phyloP scores from a whole-genome alignment of 2,329 filamentous ascomycete species.

The Acarospora socialis region DNA sequence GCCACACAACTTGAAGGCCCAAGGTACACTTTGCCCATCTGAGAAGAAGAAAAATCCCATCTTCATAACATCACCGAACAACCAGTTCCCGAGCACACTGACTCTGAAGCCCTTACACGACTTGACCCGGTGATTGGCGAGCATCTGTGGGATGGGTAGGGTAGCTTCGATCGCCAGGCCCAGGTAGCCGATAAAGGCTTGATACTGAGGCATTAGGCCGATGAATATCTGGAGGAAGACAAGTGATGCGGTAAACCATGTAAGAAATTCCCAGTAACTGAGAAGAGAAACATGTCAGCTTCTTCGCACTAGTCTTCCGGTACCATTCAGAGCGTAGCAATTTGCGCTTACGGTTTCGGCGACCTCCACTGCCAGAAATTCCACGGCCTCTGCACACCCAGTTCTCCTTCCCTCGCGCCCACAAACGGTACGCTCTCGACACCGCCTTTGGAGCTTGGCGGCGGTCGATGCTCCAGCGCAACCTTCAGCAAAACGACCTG shows the following conservation, averaged over 20 bases:
- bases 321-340: not conserved
- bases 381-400: conserved; percentile 36
- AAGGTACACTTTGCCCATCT: conserved; percentile 29
- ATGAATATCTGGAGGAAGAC: conserved; percentile 40
- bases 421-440: conserved; percentile 28
- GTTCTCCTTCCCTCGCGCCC: conserved; percentile 12
- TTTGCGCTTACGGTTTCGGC: conserved; percentile 32
- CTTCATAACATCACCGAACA: conserved; percentile 36
- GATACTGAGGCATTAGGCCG: conserved; percentile 32
- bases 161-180: conserved; percentile 35
- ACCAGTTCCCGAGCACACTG: conserved; percentile 33
- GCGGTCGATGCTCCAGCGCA: conserved; percentile 42
- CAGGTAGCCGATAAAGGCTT: conserved; percentile 29
- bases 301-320: not conserved
- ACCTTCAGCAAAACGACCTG: conserved; percentile 47
- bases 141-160: conserved; percentile 33
- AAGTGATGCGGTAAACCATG: conserved; percentile 36
- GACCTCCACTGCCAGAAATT: conserved; percentile 51
- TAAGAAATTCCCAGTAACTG: conserved; percentile 44
- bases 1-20: conserved; percentile 34
- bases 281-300: conserved; percentile 5
- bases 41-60: conserved; percentile 34
- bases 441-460: conserved; percentile 24
- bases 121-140: conserved; percentile 32
- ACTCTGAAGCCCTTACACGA: conserved; percentile 36